Percentiles rank a stretch among this genome's conserved stretches.
Conservation (phyloP, 768 basidiomycete genomes). For the Boletus rubescentipes region DNA sequence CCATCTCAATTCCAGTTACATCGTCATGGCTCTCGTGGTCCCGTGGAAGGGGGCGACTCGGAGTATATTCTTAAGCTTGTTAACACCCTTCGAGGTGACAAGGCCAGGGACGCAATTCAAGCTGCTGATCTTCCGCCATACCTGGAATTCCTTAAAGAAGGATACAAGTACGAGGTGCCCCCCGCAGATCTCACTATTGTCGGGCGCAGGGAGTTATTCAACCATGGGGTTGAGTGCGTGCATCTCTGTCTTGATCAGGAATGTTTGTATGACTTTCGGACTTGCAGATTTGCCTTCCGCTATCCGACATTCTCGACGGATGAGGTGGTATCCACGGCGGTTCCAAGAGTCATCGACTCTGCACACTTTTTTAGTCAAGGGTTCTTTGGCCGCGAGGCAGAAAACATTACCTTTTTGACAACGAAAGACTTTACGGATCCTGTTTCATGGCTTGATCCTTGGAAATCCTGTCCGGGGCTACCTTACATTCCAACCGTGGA, state of each 20-base stretch:
- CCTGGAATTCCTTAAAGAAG: conserved; percentile 38
- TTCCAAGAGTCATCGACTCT: conserved; percentile 36
- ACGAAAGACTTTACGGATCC: conserved; percentile 35
- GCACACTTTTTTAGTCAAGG: conserved; percentile 41
- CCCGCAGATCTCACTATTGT: conserved; percentile 36
- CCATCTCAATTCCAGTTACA: conserved; percentile 32
- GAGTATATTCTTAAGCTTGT: conserved; percentile 33
- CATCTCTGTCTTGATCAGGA: neutral
- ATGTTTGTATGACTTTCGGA: neutral
- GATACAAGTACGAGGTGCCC: conserved; percentile 34
- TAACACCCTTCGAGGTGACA: conserved; percentile 30
- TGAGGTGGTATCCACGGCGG: conserved; percentile 9
- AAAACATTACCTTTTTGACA: conserved; percentile 26
- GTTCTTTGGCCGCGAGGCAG: conserved; percentile 34
- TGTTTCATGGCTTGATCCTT: conserved; percentile 41
- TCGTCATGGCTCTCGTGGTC: conserved; percentile 43
- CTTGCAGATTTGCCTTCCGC: conserved; percentile 19
- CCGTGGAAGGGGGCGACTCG: conserved; percentile 25
- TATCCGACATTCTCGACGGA: conserved; percentile 22
- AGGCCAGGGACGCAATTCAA: conserved; percentile 22
- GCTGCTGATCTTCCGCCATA: conserved; percentile 30
- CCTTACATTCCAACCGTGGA: neutral
- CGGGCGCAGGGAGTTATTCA: conserved; percentile 38
- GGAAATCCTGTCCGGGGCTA: conserved; percentile 34
- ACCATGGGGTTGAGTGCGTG: conserved; percentile 40